Base-by-base conservation (phyloP, 345 rosid genomes). In the Bruguiera sexangula region DNA sequence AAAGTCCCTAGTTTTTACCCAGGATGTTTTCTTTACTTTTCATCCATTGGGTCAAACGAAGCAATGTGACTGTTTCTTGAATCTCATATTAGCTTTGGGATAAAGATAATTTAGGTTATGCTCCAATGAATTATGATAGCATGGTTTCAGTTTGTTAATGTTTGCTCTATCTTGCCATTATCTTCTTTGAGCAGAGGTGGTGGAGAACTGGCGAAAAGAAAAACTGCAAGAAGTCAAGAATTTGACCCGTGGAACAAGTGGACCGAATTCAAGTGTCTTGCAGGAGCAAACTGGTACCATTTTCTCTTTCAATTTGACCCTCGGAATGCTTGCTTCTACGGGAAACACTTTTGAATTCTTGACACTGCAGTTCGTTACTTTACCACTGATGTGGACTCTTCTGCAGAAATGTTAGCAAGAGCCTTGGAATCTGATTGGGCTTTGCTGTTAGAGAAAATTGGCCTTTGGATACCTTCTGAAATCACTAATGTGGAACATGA, bases 131-230 rank as follows among this genome's bases (percentile, higher is more conserved):
- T 50, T 27, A 2, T 34, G 31, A 30, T 6, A 16, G 6, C 61
- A 2, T 70, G 56, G 46, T 51, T 54, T n/a, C 21, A 24, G 20
- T 57, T 27, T 57, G 27, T 55, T 6, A 10, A 19, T 21, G 19
- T 27, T 31, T 16, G 1, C 26, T 66, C 22, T 53, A 62, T 50
- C 69, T 65, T 66, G 69, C 50, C 64, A 69, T 67, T 32, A 69
- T 52, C 68, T 78, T 72, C 5, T 68, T 74, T 68, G 2, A 76
- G 82, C 87, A 92, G 97, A 92, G 72, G 86, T 84, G 22, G 85
- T 95, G 76, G 99, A 92, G 84, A 82, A 68, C 64, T 95, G 99
- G 99, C 96, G 96, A 60, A 84, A 50, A 76, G 91, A 88, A 83
- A 95, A 92, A 76, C 75, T 95, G 36, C 72, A 71, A 78, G 93